phyloP scores from a whole-genome alignment of 2,329 filamentous ascomycete genomes.

The Ilyonectria sp. region DNA sequence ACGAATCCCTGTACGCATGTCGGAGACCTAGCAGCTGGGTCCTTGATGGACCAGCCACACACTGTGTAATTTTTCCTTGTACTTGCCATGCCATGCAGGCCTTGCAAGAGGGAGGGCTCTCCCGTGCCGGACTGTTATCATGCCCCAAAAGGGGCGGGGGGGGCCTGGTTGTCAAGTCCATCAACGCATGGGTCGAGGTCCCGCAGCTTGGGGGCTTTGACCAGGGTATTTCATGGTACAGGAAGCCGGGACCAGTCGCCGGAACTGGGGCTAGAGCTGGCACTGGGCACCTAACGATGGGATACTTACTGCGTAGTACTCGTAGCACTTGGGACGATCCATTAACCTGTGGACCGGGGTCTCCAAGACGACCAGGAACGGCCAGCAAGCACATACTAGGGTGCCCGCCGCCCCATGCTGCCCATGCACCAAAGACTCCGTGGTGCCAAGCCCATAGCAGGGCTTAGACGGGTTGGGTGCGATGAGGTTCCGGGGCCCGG shows the following conservation, averaged over 20 bases:
- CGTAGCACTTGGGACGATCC: conserved; percentile 32
- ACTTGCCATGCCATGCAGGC: conserved; percentile 43
- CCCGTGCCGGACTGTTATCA: conserved; percentile 44
- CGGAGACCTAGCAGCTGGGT: conserved; percentile 38
- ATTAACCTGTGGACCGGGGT: conserved; percentile 45
- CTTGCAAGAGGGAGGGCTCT: conserved; percentile 37
- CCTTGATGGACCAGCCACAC: conserved; percentile 40
- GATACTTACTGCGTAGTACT: background rate
- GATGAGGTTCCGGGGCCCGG: conserved; percentile 34
- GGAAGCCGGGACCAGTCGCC: conserved; percentile 41
- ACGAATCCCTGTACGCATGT: conserved; percentile 40
- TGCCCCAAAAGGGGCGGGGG: conserved; percentile 44
- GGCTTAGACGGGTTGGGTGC: conserved; percentile 43
- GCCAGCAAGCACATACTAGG: conserved; percentile 37
- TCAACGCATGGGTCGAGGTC: conserved; percentile 36
- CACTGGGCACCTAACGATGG: conserved; percentile 35
- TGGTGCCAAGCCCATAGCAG: conserved; percentile 42
- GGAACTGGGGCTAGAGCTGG: conserved; percentile 41
- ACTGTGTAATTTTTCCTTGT: conserved; percentile 46
- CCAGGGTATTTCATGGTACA: conserved; percentile 37
- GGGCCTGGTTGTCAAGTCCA: conserved; percentile 31
- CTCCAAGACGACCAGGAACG: conserved; percentile 37
- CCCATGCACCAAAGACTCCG: conserved; percentile 39
- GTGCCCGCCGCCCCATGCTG: conserved; percentile 33
- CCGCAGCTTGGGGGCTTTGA: conserved; percentile 29